A percentile compares a stretch with the other conserved stretches of the same genome.
Conservation (phyloP, 805 yeast species). For the Grigorovia jiainica region DNA sequence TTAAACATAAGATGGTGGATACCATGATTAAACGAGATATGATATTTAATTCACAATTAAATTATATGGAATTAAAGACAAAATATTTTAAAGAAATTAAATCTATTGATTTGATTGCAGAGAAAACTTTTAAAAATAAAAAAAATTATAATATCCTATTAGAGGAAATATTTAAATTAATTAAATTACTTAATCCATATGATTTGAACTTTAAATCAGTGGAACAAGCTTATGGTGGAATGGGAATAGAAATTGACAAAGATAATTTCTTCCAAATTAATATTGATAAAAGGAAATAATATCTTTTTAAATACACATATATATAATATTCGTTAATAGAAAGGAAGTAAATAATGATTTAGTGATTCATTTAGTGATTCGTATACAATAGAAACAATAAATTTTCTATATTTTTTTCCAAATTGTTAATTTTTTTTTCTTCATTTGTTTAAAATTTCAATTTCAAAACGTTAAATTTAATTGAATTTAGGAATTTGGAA, state of each 20-base stretch:
- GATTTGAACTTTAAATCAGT: constrained; percentile 11
- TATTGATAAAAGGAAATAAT: too few relatives aligned
- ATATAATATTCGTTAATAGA: too few relatives aligned
- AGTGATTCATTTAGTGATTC: too few relatives aligned
- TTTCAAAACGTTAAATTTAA: too few relatives aligned
- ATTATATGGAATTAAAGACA: neutral
- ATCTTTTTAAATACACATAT: too few relatives aligned
- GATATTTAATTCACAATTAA: neutral
- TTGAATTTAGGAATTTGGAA: too few relatives aligned
- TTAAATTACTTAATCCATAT: constrained; percentile 9
- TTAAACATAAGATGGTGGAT: constrained; percentile 13
- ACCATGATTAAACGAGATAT: constrained; percentile 1
- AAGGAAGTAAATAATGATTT: too few relatives aligned
- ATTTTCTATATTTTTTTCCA: too few relatives aligned
- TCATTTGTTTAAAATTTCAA: too few relatives aligned
- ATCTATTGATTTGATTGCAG: neutral
- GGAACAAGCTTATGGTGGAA: constrained; percentile 5
- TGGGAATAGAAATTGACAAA: neutral
- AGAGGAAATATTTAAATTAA: constrained; percentile 8
- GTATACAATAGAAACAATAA: too few relatives aligned
- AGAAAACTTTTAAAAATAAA: neutral
- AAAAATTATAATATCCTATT: neutral
- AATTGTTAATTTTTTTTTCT: too few relatives aligned
- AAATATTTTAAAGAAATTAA: constrained; percentile 2
- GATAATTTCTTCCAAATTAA: neutral